These are phyloP conservation scores for Psilocybe cubensis DNA, from an alignment of 768 basidiomycete genomes.

Conservation along the genomic window DNA sequence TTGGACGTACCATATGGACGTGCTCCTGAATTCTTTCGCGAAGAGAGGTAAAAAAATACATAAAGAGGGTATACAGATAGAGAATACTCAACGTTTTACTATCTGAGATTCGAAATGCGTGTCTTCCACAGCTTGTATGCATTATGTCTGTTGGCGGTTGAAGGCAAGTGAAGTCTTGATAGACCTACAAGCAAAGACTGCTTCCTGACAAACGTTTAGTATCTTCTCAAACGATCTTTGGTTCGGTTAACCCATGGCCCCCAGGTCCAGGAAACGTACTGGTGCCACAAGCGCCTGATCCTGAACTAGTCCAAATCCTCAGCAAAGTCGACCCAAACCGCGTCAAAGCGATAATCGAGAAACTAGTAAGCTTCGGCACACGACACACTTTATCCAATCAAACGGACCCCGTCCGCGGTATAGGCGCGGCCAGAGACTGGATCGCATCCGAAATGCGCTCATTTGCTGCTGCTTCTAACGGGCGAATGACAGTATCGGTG, in stretches of 20 bases:
- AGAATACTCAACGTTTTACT: background rate
- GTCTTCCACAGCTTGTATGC: slow-evolving; percentile 6
- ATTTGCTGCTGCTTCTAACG: slow-evolving; percentile 39
- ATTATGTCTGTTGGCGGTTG: slow-evolving; percentile 15
- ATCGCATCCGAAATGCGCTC: slow-evolving; percentile 48
- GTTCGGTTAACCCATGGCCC: slow-evolving; percentile 40
- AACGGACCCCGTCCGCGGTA: slow-evolving; percentile 53
- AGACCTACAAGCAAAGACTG: background rate
- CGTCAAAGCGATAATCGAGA: slow-evolving; percentile 49
- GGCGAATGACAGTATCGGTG: slow-evolving; percentile 47
- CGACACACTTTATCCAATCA: slow-evolving; percentile 56
- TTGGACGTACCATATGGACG: slow-evolving; percentile 16
- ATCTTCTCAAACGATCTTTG: slow-evolving; percentile 18
- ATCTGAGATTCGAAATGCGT: slow-evolving; percentile 11
- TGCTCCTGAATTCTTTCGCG: background rate
- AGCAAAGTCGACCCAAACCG: slow-evolving; percentile 47
- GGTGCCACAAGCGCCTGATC: slow-evolving; percentile 43
- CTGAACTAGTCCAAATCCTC: slow-evolving; percentile 49
- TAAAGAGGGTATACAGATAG: background rate
- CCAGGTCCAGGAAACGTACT: slow-evolving; percentile 48
- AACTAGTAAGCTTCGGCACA: slow-evolving; percentile 60
- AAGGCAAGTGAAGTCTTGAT: slow-evolving; percentile 10
- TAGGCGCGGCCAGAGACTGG: slow-evolving; percentile 62
- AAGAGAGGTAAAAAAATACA: background rate
- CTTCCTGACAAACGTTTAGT: slow-evolving; percentile 8